phyloP scores from a whole-genome alignment of 805 yeast genomes.

The Yarrowia divulgata region DNA sequence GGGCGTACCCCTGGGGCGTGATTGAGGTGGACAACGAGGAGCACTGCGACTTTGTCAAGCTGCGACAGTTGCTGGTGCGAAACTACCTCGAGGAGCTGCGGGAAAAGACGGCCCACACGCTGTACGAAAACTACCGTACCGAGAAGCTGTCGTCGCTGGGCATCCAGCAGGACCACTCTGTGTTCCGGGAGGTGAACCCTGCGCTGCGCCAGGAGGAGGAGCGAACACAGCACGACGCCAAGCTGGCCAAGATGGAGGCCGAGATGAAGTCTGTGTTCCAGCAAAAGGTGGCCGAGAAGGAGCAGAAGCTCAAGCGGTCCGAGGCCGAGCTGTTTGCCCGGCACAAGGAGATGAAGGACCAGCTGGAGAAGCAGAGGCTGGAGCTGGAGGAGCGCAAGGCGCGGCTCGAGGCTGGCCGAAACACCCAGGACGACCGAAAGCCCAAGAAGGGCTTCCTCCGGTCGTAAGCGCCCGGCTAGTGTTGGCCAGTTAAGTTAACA shows the following conservation, averaged over 20 bases:
- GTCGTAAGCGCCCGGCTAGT: constrained; percentile 2
- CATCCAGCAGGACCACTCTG: constrained; percentile 87
- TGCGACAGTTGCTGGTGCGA: constrained; percentile 87
- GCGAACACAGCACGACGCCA: constrained; percentile 89
- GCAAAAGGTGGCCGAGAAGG: constrained; percentile 95
- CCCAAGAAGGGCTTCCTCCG: constrained; percentile 38
- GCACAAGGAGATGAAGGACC: constrained; percentile 97
- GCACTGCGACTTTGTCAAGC: constrained; percentile 88
- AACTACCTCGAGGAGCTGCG: constrained; percentile 92
- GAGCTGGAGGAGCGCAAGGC: constrained; percentile 90
- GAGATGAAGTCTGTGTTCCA: constrained; percentile 98
- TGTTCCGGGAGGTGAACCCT: constrained; percentile 96
- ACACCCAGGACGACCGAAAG: constrained; percentile 34
- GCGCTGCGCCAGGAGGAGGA: constrained; percentile 92
- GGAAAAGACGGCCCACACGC: constrained; percentile 75
- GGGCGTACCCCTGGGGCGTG: constrained; percentile 96
- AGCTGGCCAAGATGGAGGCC: constrained; percentile 89
- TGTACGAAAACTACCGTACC: constrained; percentile 90
- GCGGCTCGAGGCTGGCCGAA: constrained; percentile 56
- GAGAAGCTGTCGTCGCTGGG: constrained; percentile 82
- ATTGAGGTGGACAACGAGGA: constrained; percentile 94
- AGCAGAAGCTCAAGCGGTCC: constrained; percentile 92
- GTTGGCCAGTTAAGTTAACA: background rate
- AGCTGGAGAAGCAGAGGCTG: constrained; percentile 83
- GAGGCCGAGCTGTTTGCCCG: constrained; percentile 95